A percentile compares a stretch with the other conserved stretches of the same genome.
Conservation (phyloP, 208 protist genomes). For the Acanthamoeba quina region DNA sequence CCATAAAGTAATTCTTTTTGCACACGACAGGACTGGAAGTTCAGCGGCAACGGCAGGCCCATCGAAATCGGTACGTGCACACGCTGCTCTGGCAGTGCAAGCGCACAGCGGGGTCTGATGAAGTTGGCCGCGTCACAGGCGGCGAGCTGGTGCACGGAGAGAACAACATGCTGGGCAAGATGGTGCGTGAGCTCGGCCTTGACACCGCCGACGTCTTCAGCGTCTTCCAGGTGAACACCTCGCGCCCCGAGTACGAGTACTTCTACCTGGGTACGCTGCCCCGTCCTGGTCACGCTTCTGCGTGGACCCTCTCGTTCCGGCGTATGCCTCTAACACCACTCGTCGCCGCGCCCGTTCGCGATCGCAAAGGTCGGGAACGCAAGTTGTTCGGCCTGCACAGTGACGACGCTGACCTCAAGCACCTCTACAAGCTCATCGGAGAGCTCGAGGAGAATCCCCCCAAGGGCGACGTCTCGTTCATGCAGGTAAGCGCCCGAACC, state of each 20-base stretch:
- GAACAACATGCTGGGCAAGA: conserved; percentile 42
- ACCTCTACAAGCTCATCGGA: conserved; percentile 13
- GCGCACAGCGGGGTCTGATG: background rate
- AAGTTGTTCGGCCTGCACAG: conserved; percentile 52
- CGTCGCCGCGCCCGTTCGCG: background rate
- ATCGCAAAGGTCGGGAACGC: conserved; percentile 12
- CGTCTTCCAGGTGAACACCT: conserved; percentile 33
- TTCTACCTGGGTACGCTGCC: background rate
- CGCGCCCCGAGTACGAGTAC: conserved; percentile 18
- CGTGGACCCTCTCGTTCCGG: background rate
- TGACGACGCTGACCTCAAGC: conserved; percentile 2
- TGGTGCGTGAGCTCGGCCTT: conserved; percentile 30
- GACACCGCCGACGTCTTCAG: conserved; percentile 44
- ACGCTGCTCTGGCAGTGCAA: background rate
- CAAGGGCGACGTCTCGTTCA: conserved; percentile 33
- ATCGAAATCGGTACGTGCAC: conserved; percentile 38
- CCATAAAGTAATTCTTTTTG: background rate
- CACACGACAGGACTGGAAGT: conserved; percentile 8
- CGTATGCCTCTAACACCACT: background rate
- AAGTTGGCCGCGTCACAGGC: background rate
- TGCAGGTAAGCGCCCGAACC: background rate
- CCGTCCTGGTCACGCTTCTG: background rate
- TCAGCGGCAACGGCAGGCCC: conserved; percentile 22
- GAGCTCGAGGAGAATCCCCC: conserved; percentile 46
- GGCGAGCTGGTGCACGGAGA: conserved; percentile 31